Evolutionary conservation across 2,329 filamentous ascomycete genomes (phyloP).

Genomic region (Epichloe sibirici): DNA sequence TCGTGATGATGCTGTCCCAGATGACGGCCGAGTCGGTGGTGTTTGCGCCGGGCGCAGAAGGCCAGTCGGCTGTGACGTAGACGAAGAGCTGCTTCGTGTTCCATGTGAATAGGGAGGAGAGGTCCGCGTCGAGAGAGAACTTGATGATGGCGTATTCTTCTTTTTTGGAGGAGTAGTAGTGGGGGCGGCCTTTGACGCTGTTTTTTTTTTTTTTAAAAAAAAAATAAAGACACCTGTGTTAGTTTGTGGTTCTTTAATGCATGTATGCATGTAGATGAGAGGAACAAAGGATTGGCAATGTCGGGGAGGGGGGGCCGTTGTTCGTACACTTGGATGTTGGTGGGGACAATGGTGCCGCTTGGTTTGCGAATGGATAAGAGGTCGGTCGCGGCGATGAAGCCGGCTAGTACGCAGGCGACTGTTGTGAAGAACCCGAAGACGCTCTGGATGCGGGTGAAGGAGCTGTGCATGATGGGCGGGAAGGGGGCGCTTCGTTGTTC

Average conservation of each 20-base stretch:
- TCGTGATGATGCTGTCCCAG: slow-evolving; percentile 91
- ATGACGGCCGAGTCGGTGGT: slow-evolving; percentile 66
- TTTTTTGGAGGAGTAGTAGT: slow-evolving; percentile 86
- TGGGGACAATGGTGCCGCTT: slow-evolving; percentile 45
- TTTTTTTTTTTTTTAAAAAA: not conserved
- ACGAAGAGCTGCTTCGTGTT: slow-evolving; percentile 98
- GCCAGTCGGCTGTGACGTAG: slow-evolving; percentile 78
- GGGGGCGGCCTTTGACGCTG: slow-evolving; percentile 80
- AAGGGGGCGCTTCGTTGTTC: too few relatives aligned
- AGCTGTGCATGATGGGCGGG: slow-evolving; percentile 66
- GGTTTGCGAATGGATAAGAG: slow-evolving; percentile 59
- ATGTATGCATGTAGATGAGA: not conserved
- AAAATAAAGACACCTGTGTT: not conserved
- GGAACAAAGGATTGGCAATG: not conserved
- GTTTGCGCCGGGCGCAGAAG: slow-evolving; percentile 23
- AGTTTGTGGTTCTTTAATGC: not conserved
- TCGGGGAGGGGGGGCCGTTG: not conserved
- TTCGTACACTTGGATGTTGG: slow-evolving; percentile 75
- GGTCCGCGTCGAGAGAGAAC: slow-evolving; percentile 86
- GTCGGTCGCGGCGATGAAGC: slow-evolving; percentile 70
- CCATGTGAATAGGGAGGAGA: slow-evolving; percentile 91
- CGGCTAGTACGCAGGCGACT: slow-evolving; percentile 70
- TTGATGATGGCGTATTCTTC: slow-evolving; percentile 93
- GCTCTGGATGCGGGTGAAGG: slow-evolving; percentile 74
- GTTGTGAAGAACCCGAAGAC: slow-evolving; percentile 98